Evolutionary conservation across 1,139 yeast species (phyloP).

Genomic region (Hansenula sp.): DNA sequence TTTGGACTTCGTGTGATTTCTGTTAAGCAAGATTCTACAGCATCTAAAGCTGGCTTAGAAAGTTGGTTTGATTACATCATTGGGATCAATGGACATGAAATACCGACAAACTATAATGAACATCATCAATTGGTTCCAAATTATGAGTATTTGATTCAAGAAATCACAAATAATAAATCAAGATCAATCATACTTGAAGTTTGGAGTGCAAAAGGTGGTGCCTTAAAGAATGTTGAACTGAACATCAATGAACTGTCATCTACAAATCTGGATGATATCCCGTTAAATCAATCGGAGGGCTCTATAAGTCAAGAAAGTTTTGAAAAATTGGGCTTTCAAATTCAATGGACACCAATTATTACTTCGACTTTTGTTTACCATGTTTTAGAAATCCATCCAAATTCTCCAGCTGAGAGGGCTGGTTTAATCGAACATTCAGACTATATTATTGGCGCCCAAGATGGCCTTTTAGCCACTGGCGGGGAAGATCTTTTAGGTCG

Average conservation of each 20-base stretch:
- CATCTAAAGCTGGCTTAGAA: conserved; percentile 54
- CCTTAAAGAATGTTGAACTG: conserved; percentile 47
- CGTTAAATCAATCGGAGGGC: conserved; percentile 11
- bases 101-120: conserved; percentile 44
- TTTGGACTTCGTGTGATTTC: conserved; percentile 55
- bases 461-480: conserved; percentile 76
- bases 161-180: conserved; percentile 28
- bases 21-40: conserved; percentile 40
- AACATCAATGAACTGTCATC: conserved; percentile 31
- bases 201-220: conserved; percentile 91
- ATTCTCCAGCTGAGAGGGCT: conserved; percentile 83
- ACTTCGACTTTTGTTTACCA: conserved; percentile 89
- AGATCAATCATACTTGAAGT: conserved; percentile 53
- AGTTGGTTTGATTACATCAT: conserved; percentile 85
- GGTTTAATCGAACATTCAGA: conserved; percentile 85
- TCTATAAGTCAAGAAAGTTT: conserved; percentile 22
- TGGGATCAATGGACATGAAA: conserved; percentile 70
- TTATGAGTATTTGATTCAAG: conserved; percentile 26
- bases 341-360: conserved; percentile 74
- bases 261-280: conserved; percentile 28
- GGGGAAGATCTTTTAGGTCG: conserved; percentile 80
- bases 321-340: conserved; percentile 53
- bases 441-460: conserved; percentile 86
- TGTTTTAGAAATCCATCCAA: conserved; percentile 65
- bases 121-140: conserved; percentile 34